Evolutionary conservation across 129 eudicot species (phyloP), one percentile per base, ranked within the genome.

Genomic region (Artemisia tridentata): DNA sequence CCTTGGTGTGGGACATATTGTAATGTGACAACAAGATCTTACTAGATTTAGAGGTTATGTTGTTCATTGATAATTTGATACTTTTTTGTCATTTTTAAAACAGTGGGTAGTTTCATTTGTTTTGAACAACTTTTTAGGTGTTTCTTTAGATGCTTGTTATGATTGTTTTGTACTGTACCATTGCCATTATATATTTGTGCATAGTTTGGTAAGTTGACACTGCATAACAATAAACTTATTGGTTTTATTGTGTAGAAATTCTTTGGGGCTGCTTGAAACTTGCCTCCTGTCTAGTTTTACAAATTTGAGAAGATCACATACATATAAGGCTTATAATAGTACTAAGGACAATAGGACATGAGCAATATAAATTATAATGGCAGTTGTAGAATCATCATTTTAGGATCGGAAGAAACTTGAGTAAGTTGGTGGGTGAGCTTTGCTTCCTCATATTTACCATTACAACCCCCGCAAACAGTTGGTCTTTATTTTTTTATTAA

Each of bases 31-130:
- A 31, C 64, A 69, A 76, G 74, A 76, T 76, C 62, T 67, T 60
- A 76, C 74, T 76, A 76, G 80, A 76, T 76, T 67, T 75, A 48
- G 80, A 75, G 74, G 68, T 75, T 74, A 53, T 23, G 65, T 64
- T 20, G 63, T 34, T 73, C 47, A 27, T 60, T 48, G 50, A 20
- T 23, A 74, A 13, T 45, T 72, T 50, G 45, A 38, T 38, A 38
- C 45, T 72, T n/a, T 41, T 72, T 9, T 63, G 38, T 19, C n/a
- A 18, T 63, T 21, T 65, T 64, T 73, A 64, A 31, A 31, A 63
- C 52, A 43, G n/a, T 71, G 67, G 67, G 8, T 21, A 9, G 64
- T 63, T 51, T 50, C 52, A 65, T 63, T 50, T 52, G 45, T 73
- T 64, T 34, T 51, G 4, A 59, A 72, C 20, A 51, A 34, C 43